A percentile compares a stretch with the other conserved stretches of the same genome.
Conservation (phyloP, 2,329 filamentous ascomycete genomes). For the Atkinsonella hypoxylon region DNA sequence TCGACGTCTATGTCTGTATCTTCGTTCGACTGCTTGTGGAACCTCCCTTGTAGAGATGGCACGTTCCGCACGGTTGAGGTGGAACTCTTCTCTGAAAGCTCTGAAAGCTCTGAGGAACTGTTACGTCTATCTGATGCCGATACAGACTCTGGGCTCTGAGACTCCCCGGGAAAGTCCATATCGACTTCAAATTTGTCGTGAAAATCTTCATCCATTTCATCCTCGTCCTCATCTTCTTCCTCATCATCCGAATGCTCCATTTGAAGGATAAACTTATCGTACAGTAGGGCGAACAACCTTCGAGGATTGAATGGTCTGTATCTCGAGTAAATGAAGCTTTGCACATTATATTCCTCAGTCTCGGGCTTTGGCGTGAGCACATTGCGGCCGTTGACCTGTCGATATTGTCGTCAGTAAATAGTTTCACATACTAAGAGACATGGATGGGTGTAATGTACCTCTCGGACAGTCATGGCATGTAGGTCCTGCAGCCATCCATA, state of each 20-base stretch:
- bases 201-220: slow-evolving; percentile 15
- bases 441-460: slow-evolving; percentile 25
- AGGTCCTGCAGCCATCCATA: slow-evolving; percentile 61
- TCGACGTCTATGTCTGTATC: slow-evolving; percentile 9
- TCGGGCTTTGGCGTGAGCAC: slow-evolving; percentile 55
- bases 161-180: slow-evolving; percentile 9
- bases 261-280: slow-evolving; percentile 39
- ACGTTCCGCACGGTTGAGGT: slow-evolving; percentile 14
- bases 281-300: slow-evolving; percentile 31
- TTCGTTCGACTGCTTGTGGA: not conserved
- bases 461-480: slow-evolving; percentile 52
- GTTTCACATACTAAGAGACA: not conserved
- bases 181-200: slow-evolving; percentile 9
- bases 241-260: slow-evolving; percentile 28
- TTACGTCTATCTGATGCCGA: slow-evolving; percentile 2
- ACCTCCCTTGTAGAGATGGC: slow-evolving; percentile 10
- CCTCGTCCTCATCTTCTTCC: slow-evolving; percentile 20
- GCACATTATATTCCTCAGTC: slow-evolving; percentile 61
- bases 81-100: slow-evolving; percentile 14
- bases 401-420: not conserved
- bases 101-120: slow-evolving; percentile 10
- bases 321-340: slow-evolving; percentile 57
- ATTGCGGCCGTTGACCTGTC: slow-evolving; percentile 33
- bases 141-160: slow-evolving; percentile 1
- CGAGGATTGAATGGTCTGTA: slow-evolving; percentile 41